phyloP scores from a whole-genome alignment of 306 rosid genomes.

The Prunus salicina region DNA sequence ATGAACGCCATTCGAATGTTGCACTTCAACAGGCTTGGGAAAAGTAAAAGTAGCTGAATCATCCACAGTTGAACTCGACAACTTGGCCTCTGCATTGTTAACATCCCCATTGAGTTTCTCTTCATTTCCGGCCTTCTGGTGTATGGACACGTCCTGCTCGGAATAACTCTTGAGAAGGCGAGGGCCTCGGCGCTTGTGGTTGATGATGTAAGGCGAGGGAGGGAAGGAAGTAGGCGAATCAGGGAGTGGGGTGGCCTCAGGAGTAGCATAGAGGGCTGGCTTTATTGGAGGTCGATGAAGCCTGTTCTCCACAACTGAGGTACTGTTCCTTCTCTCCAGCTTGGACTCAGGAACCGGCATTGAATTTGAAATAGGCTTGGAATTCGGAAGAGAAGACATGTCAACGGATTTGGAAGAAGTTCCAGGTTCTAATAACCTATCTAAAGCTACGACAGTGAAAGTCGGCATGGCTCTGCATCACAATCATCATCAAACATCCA shows the following conservation, averaged over 20 bases:
- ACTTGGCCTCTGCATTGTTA: conserved; percentile 34
- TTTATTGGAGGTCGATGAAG: conserved; percentile 59
- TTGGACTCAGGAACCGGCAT: conserved; percentile 40
- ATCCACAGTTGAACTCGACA: conserved; percentile 41
- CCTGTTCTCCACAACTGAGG: conserved; percentile 39
- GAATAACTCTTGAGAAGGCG: conserved; percentile 79
- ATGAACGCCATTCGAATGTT: conserved; percentile 29
- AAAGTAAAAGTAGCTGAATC: conserved; percentile 29
- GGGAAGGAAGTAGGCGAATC: conserved; percentile 82
- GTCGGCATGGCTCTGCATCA: conserved; percentile 75
- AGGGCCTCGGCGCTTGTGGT: conserved; percentile 96
- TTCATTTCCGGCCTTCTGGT: conserved; percentile 22
- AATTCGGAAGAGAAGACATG: conserved; percentile 49
- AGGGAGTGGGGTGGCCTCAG: conserved; percentile 77
- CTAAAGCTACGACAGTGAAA: conserved; percentile 75
- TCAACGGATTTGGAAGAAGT: conserved; percentile 63
- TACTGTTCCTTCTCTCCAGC: conserved; percentile 56
- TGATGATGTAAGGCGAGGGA: conserved; percentile 87
- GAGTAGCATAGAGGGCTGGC: conserved; percentile 88
- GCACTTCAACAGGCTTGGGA: conserved; percentile 40
- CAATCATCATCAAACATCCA: conserved; percentile 12
- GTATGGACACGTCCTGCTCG: conserved; percentile 46
- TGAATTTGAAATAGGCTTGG: conserved; percentile 43
- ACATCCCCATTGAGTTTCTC: conserved; percentile 23
- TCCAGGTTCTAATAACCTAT: conserved; percentile 82